Evolutionary conservation across 441 rosid genomes (phyloP).

Genomic region (Brassica balearica): DNA sequence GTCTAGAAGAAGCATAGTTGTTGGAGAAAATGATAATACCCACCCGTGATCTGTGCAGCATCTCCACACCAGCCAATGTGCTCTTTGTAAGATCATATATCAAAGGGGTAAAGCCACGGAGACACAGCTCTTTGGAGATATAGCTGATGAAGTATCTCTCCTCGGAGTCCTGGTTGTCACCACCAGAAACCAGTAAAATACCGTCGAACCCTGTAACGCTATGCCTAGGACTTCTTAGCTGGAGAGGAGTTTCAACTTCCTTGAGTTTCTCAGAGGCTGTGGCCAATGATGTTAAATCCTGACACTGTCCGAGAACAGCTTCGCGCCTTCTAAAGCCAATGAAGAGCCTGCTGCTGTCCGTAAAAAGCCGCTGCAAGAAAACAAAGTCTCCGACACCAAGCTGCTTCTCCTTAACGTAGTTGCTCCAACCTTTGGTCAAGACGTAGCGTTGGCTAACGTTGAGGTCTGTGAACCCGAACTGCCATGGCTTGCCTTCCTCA

Average conservation of each 20-base stretch:
- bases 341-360: too few species aligned
- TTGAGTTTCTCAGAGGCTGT: background rate
- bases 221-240: background rate
- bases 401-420: too few species aligned
- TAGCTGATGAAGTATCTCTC: constrained; percentile 28
- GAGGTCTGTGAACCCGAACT: constrained; percentile 69
- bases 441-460: constrained; percentile 70
- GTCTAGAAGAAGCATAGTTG: background rate
- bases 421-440: constrained; percentile 22
- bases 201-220: background rate
- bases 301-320: background rate
- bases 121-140: background rate
- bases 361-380: too few species aligned
- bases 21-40: constrained; percentile 22
- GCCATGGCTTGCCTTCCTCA: constrained; percentile 78
- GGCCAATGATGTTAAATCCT: background rate
- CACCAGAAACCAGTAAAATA: constrained; percentile 2
- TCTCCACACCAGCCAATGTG: background rate
- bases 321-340: background rate
- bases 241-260: constrained; percentile 12
- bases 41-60: background rate
- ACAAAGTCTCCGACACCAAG: too few species aligned
- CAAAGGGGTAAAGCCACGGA: constrained; percentile 8
- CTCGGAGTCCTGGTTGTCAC: constrained; percentile 1
- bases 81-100: constrained; percentile 8